Evolutionary conservation across 495 filamentous ascomycete species (phyloP), one percentile per base, ranked within the genome.

Genomic region (Penicillium lagena): DNA sequence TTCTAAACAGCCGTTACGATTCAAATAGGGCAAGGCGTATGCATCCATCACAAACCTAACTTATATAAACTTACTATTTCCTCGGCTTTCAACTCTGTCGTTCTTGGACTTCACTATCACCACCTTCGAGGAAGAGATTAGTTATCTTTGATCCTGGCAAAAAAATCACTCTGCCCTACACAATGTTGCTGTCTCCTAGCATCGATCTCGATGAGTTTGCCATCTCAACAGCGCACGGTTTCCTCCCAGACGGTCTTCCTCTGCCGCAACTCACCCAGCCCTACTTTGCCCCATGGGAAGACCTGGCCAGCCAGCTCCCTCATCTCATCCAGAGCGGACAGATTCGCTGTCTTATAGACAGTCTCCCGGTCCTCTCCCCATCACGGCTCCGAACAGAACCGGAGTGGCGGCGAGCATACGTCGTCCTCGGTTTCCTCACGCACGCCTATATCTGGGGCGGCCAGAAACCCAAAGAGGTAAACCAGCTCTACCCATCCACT

Each of bases 381-480:
- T 70, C 79, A 44, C 73, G 77, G 60, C 75, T 98, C 52, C 73
- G 79, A 60, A 73, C 80, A 39, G 87, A 89, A 61, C 75, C 83
- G 46, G 88, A 98, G 77, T 95, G 90, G 90, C 79, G 88, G 55
- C 79, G 91, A 59, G 91, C 90, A 45, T 96, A 95, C 65, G 77
- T 80, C 45, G 66, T 95, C 29, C 79, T 97, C 42, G 85, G 80
- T 14, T 94, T 94, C 66, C 80, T 97, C 53, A 76, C 86, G 10
- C 90, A 97, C 67, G 85, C 82, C 43, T 97, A 96, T 64, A 86
- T 96, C 58, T 98, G 93, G 93, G 87, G 89, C 55, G 89, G 88
- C 62, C 81, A 93, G 46, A 79, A 68, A 50, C 90, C 94, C 17
- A 74, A 75, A 59, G 84, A 89, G 43, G 85, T 87, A 67, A 43